Conservation (phyloP, 257 asterid genomes). For the Przewalskia tangutica region DNA sequence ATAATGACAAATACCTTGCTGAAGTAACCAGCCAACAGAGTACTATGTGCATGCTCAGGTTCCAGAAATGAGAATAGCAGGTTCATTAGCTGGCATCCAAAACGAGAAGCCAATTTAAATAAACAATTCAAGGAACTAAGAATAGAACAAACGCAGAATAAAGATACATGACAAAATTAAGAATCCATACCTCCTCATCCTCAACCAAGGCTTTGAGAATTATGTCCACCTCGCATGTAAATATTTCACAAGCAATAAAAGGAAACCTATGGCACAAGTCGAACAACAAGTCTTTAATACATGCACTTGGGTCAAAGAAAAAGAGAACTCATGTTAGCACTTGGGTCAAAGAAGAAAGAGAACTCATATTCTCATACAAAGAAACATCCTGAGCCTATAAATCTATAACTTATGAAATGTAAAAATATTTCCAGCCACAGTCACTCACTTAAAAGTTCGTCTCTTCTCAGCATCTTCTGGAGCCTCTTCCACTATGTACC, state of each 20-base stretch:
- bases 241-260: conserved; percentile 84
- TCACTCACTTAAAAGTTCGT: conserved; percentile 68
- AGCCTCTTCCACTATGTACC: conserved; percentile 77
- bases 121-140: background rate
- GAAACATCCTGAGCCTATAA: background rate
- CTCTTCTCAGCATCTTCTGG: conserved; percentile 67
- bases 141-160: background rate
- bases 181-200: conserved; percentile 59
- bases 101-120: conserved; percentile 11
- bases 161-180: background rate
- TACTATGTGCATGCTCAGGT: conserved; percentile 51
- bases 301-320: background rate
- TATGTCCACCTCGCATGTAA: conserved; percentile 93
- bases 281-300: background rate
- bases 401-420: background rate
- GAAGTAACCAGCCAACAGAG: conserved; percentile 68
- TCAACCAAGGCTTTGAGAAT: conserved; percentile 80
- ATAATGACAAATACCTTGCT: conserved; percentile 49
- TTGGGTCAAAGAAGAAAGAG: background rate
- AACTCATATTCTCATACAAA: background rate
- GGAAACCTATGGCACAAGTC: conserved; percentile 48
- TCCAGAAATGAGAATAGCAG: conserved; percentile 72
- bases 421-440: background rate
- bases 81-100: conserved; percentile 61
- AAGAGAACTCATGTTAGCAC: background rate